phyloP scores from a whole-genome alignment of 768 basidiomycete genomes.

The Xerocomus potaroensis region DNA sequence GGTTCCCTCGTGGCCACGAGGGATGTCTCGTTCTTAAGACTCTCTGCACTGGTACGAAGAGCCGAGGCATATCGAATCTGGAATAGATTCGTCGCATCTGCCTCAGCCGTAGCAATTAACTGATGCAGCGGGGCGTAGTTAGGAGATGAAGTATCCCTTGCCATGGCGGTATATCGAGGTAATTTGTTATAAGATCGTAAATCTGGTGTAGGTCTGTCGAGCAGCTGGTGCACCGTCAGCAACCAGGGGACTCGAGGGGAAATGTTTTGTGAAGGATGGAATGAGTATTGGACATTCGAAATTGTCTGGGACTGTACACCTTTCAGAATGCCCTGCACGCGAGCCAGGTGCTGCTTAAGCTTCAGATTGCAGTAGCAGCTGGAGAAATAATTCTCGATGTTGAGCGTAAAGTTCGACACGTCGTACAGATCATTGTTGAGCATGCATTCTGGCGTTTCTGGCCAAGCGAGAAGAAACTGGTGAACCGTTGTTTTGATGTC shows the following conservation, averaged over 20 bases:
- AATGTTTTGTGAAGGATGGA: neutral
- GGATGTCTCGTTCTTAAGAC: conserved; percentile 5
- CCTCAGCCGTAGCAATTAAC: neutral
- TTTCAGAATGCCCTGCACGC: conserved; percentile 11
- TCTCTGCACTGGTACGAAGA: conserved; percentile 5
- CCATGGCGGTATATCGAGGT: no score
- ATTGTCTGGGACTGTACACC: neutral
- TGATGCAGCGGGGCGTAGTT: neutral
- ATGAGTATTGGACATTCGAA: neutral
- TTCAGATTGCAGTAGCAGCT: conserved; percentile 15
- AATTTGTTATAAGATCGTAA: no score
- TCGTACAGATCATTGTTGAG: conserved; percentile 4
- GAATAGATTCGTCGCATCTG: neutral
- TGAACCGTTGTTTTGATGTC: neutral
- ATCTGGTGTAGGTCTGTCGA: neutral
- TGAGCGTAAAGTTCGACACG: neutral
- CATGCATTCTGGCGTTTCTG: neutral
- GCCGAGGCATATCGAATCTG: conserved; percentile 5
- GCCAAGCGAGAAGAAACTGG: conserved; percentile 12
- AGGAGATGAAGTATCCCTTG: neutral
- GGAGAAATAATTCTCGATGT: conserved; percentile 3
- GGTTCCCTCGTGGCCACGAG: neutral
- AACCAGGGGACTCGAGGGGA: neutral
- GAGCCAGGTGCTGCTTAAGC: conserved; percentile 9
- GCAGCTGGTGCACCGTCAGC: neutral